A percentile compares a stretch with the other conserved stretches of the same genome.
phyloP scores from a whole-genome alignment of 805 yeast genomes.

The Ogataea paradorogensis region DNA sequence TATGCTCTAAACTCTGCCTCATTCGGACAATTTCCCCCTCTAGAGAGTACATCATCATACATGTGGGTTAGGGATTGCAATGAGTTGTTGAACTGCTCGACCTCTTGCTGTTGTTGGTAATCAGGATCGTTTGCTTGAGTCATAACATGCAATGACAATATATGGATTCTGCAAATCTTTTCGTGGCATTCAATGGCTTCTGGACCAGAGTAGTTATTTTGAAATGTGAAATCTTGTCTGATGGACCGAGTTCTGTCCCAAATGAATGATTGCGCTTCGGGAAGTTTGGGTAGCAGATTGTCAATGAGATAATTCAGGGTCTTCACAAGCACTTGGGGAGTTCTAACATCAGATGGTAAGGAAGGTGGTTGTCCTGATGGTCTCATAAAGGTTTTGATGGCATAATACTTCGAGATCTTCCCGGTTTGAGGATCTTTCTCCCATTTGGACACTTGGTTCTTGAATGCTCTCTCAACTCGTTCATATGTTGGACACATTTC shows the following conservation, averaged over 20 bases:
- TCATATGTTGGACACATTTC: constrained; percentile 97
- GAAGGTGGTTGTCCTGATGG: constrained; percentile 99
- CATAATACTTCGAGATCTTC: constrained; percentile 54
- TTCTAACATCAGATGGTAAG: constrained; percentile 94
- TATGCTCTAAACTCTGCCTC: constrained; percentile 95
- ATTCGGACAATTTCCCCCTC: constrained; percentile 68
- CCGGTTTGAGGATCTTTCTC: constrained; percentile 67
- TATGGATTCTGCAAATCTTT: constrained; percentile 83
- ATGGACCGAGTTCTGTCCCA: constrained; percentile 98
- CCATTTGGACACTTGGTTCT: constrained; percentile 76
- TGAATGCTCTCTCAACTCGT: constrained; percentile 80
- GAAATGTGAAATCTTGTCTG: constrained; percentile 95
- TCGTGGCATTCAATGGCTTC: constrained; percentile 95
- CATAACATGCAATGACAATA: constrained; percentile 81
- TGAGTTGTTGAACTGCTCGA: constrained; percentile 91
- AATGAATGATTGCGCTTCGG: constrained; percentile 82
- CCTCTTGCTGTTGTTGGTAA: constrained; percentile 90
- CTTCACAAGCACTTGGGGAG: constrained; percentile 68
- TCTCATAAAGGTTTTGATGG: constrained; percentile 89
- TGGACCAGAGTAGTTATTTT: constrained; percentile 88
- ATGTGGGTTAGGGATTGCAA: constrained; percentile 85
- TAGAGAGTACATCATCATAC: constrained; percentile 72
- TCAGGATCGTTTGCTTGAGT: constrained; percentile 62
- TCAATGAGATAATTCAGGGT: constrained; percentile 73
- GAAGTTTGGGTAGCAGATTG: constrained; percentile 60